Conservation (phyloP, 2,329 filamentous ascomycete genomes). For the Neopestalotiopsis clavispora region DNA sequence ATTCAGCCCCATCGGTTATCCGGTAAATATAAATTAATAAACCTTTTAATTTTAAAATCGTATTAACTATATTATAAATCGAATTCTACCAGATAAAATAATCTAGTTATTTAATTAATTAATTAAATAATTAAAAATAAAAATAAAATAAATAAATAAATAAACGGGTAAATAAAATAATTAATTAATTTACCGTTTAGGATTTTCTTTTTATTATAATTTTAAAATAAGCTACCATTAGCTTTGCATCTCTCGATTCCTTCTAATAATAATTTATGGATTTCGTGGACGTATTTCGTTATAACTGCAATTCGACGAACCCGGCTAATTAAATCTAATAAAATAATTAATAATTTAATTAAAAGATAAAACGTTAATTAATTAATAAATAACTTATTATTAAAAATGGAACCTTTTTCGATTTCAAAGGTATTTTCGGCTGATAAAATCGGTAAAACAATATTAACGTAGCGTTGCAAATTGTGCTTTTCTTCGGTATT, state of each 20-base stretch:
- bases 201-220: slow-evolving; percentile 5
- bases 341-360: too few species aligned
- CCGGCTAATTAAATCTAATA: too few species aligned
- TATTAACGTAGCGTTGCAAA: too few species aligned
- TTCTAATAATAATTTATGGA: neutral
- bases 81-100: neutral
- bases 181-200: neutral
- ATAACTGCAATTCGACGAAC: too few species aligned
- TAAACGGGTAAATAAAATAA: neutral
- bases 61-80: slow-evolving; percentile 7
- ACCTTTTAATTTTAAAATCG: slow-evolving; percentile 7
- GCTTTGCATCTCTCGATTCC: neutral
- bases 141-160: neutral
- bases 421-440: too few species aligned
- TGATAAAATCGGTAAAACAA: too few species aligned
- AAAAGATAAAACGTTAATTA: too few species aligned
- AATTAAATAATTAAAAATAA: neutral
- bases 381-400: too few species aligned
- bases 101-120: neutral
- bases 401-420: too few species aligned
- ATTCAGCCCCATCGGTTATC: neutral
- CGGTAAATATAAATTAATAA: neutral
- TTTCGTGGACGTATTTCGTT: neutral
- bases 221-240: neutral
- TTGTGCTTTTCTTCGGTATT: too few species aligned